phyloP scores from a whole-genome alignment of 805 yeast genomes.

The Saccharomycodes ludwigii region DNA sequence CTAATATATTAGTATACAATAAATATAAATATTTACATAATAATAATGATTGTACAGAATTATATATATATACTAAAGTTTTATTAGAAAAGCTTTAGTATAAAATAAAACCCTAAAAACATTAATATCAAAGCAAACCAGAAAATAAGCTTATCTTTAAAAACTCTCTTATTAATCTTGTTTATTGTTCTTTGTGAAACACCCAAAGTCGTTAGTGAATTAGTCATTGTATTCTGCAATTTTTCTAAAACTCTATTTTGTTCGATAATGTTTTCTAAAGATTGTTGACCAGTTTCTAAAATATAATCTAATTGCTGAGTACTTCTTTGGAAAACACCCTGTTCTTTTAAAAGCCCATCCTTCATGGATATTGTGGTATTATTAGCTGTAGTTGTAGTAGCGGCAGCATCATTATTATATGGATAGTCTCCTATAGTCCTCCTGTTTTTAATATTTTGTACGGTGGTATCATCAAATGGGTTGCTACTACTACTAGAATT shows the following conservation, averaged over 20 bases:
- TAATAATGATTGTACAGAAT: too few species aligned
- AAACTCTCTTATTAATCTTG: slow-evolving; percentile 67
- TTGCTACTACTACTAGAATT: slow-evolving; percentile 9
- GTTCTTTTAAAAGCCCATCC: slow-evolving; percentile 63
- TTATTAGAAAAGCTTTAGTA: slow-evolving; percentile 28
- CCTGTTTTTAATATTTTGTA: slow-evolving; percentile 20
- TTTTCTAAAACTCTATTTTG: slow-evolving; percentile 63
- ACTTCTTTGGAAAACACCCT: slow-evolving; percentile 49
- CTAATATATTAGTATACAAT: background rate
- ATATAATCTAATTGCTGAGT: slow-evolving; percentile 80
- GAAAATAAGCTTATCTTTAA: slow-evolving; percentile 54
- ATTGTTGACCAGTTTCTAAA: slow-evolving; percentile 75
- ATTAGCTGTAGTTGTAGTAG: slow-evolving; percentile 49
- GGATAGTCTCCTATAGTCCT: slow-evolving; percentile 26
- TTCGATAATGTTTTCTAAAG: slow-evolving; percentile 74
- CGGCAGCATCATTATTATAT: slow-evolving; percentile 21
- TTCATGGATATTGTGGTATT: slow-evolving; percentile 45
- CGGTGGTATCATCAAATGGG: slow-evolving; percentile 9
- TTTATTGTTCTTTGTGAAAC: slow-evolving; percentile 77
- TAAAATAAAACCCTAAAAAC: slow-evolving; percentile 53
- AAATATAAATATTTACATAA: too few species aligned
- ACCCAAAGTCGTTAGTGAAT: slow-evolving; percentile 69
- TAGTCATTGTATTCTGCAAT: slow-evolving; percentile 52
- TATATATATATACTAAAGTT: background rate
- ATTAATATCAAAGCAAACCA: slow-evolving; percentile 59